phyloP scores from a whole-genome alignment of 139 green algal genomes.

The Chlamydomonas sp. region DNA sequence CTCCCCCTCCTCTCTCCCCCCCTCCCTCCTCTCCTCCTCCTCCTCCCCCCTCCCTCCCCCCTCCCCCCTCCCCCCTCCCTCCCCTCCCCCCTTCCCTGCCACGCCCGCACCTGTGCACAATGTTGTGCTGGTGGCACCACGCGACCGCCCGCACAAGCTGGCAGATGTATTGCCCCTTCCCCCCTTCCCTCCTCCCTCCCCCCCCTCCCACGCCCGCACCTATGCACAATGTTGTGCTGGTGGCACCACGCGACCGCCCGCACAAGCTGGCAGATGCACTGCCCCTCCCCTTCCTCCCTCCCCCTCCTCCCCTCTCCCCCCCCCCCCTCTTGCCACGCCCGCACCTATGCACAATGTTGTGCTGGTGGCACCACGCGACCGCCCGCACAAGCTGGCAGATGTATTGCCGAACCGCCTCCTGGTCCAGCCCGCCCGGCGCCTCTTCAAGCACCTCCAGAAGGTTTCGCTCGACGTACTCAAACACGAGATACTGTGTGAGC shows the following conservation, averaged over 20 bases:
- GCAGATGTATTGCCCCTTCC: conserved; percentile 57
- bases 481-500: conserved; percentile 72
- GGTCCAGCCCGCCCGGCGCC: conserved; percentile 41
- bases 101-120: too few relatives aligned
- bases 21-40: too few relatives aligned
- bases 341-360: conserved; percentile 64
- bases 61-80: too few relatives aligned
- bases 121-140: conserved; percentile 59
- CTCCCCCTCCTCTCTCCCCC: too few relatives aligned
- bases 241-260: conserved; percentile 64
- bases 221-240: conserved; percentile 57
- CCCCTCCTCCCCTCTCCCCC: too few relatives aligned
- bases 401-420: conserved; percentile 32
- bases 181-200: too few relatives aligned
- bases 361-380: conserved; percentile 59
- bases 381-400: conserved; percentile 63
- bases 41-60: too few relatives aligned
- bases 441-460: conserved; percentile 73
- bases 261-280: conserved; percentile 69
- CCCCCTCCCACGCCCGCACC: too few relatives aligned
- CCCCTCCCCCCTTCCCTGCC: too few relatives aligned
- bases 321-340: too few relatives aligned
- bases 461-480: conserved; percentile 84
- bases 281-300: too few relatives aligned
- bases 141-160: conserved; percentile 65